Base-by-base conservation (phyloP, 371 early-diverging fungal genomes). In the Quaeritorhiza haematococci region DNA sequence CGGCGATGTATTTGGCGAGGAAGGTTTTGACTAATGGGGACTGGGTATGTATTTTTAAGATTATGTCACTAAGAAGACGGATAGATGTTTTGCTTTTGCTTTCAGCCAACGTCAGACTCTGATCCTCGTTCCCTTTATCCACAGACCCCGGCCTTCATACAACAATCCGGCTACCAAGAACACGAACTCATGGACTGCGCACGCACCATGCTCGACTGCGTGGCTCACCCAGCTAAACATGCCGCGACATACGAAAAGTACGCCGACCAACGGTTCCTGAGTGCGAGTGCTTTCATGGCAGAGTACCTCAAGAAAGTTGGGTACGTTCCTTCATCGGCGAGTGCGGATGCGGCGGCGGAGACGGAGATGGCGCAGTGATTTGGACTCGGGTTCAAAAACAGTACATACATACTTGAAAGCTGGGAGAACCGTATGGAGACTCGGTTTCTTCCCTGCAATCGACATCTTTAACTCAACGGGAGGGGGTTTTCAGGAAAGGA, bases 1-100 rank as follows among this genome's bases (percentile, higher is more conserved):
- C 96, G 1, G 75, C 88, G 17, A 69, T 95, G 41, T 96, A 84
- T 77, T 73, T 98, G 5, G 90, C 99, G 1, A 82, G 95, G 43
- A 79, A 82, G 54, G 92, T 98, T 84, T 83, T 95, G 30, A 73
- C 78, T 32, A 66, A 83, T 3, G 85, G 85, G 4, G 68, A 76
- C 33, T 96, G 97, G 97, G 85, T 87, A 73, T 6, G 68, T 55
- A n/a, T n/a, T 13, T 13, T 38, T 38, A n/a, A 19, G 34, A 3
- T 52, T 23, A 21, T 19, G 13, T 21, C 21, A 43, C 29, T 23
- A 13, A 10, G 13, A 38, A 38, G 13, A 38, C 19, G 19, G 13
- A 13, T 38, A 13, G 13, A 46, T 27, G 6, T 33, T 6, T 30
- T 24, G 28, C 19, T 53, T 44, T 59, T 8, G 17, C 19, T 41